Evolutionary conservation across 1,284 basidiomycete species (phyloP).

Genomic region (Gymnopus androsaceus): DNA sequence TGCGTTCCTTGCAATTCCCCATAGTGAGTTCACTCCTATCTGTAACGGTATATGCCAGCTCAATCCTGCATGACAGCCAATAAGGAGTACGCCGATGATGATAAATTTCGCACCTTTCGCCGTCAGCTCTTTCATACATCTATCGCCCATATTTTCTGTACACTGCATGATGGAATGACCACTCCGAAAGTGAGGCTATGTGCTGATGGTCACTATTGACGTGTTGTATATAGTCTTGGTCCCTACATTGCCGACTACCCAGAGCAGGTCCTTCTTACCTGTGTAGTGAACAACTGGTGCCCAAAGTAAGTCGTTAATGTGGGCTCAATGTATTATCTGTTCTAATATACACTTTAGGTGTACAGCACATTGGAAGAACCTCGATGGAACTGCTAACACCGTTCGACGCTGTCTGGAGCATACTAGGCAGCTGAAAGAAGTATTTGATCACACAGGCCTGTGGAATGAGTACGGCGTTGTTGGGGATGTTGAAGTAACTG

Average conservation of each 20-base stretch:
- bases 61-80: constrained; percentile 17
- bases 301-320: constrained; percentile 19
- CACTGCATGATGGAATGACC: constrained; percentile 16
- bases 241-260: constrained; percentile 24
- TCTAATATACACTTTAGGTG: constrained; percentile 23
- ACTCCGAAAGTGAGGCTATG: constrained; percentile 17
- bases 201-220: constrained; percentile 22
- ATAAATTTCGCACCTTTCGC: constrained; percentile 22
- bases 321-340: background rate
- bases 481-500: constrained; percentile 5
- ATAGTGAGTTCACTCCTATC: constrained; percentile 21
- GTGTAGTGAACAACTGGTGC: constrained; percentile 22
- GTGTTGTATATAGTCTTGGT: constrained; percentile 17
- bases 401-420: too few species aligned
- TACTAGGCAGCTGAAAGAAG: background rate
- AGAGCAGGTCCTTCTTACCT: constrained; percentile 18
- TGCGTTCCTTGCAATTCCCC: constrained; percentile 29
- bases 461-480: constrained; percentile 17
- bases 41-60: background rate
- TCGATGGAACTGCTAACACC: constrained; percentile 6
- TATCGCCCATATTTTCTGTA: constrained; percentile 12
- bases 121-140: constrained; percentile 20
- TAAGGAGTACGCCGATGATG: constrained; percentile 20
- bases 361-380: constrained; percentile 5
- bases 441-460: background rate